Evolutionary conservation across 202 grass and related monocot species (phyloP), one percentile per base, ranked within the genome.

Genomic region (Tripidium arundinaceum): DNA sequence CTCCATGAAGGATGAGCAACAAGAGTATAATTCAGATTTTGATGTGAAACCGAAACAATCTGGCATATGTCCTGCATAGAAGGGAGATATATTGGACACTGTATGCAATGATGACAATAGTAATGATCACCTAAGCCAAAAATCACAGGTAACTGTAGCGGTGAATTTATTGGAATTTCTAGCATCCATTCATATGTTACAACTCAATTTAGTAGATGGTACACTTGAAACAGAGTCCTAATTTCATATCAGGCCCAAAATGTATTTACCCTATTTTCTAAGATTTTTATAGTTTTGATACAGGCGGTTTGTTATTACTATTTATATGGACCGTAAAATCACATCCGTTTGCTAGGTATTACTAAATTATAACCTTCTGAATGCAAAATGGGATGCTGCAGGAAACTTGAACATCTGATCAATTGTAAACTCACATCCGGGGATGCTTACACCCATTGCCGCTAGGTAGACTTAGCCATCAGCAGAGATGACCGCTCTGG

Each of bases 401-500:
- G 34, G 43, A 14, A 45, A 12, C 12, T 4, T 45, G 42, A 45
- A 45, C 11, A 45, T 14, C 11, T 45, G 12, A 13, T 45, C 3
- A 45, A 14, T 14, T 45, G 42, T 34, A 34, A 34, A 34, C 33
- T 34, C 33, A 34, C 33, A 34, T 3, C 33, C 4, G 4, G 33
- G 33, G 33, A 34, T 5, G 4, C 33, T 34, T 34, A 4, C 4
- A 5, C 33, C 33, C 33, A 34, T 34, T 0, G 33, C 33, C 33
- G 4, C 33, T 4, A 34, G 33, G 37, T 38, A 38, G 37, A 38
- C 0, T 36, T 38, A 38, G 37, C 37, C 37, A 38, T 1, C 37
- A 7, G 37, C 34, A 6, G 3, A 36, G 37, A 38, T 38, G 37
- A 8, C 37, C 3, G 6, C 37, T 98, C 89, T 72, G 91, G 94